A percentile compares a stretch with the other conserved stretches of the same genome.
These are phyloP conservation scores for Trametes gibbosa DNA, from an alignment of 768 basidiomycete species.

Conservation along the genomic window DNA sequence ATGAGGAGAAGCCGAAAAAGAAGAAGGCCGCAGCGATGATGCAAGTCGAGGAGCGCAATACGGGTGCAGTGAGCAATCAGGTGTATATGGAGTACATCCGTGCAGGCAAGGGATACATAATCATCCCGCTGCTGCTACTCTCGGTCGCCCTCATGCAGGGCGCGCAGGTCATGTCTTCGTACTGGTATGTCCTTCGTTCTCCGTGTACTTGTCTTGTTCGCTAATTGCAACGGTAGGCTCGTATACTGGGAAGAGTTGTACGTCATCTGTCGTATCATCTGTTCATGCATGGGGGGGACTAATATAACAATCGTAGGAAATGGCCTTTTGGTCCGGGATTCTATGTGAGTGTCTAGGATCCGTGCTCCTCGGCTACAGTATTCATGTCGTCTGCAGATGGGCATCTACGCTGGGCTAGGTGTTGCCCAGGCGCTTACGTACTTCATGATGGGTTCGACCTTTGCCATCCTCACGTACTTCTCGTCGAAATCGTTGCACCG, in stretches of 20 bases:
- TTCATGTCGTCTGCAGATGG: constrained; percentile 53
- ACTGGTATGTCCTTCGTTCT: constrained; percentile 49
- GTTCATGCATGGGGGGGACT: too few species aligned
- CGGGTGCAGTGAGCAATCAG: constrained; percentile 58
- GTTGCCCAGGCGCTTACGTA: constrained; percentile 63
- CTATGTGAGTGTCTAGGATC: constrained; percentile 50
- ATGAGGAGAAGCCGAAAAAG: constrained; percentile 37
- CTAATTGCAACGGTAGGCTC: constrained; percentile 45
- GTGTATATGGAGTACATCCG: constrained; percentile 63
- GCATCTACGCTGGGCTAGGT: constrained; percentile 74
- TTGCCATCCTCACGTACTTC: constrained; percentile 71
- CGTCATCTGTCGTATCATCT: constrained; percentile 19
- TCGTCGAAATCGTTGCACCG: constrained; percentile 70
- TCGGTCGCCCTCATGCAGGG: constrained; percentile 67
- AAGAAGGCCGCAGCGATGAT: constrained; percentile 55
- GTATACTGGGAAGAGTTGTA: constrained; percentile 81
- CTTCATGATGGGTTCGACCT: constrained; percentile 64
- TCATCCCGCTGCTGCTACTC: constrained; percentile 63
- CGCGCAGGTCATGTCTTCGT: constrained; percentile 66
- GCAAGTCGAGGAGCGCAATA: constrained; percentile 82
- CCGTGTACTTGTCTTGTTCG: neutral
- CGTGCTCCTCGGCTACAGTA: neutral
- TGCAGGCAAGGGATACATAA: constrained; percentile 64
- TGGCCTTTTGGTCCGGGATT: constrained; percentile 62
- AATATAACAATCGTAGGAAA: constrained; percentile 34